Conservation (phyloP, 1,284 basidiomycete genomes). For the Leccinum pachyderme region DNA sequence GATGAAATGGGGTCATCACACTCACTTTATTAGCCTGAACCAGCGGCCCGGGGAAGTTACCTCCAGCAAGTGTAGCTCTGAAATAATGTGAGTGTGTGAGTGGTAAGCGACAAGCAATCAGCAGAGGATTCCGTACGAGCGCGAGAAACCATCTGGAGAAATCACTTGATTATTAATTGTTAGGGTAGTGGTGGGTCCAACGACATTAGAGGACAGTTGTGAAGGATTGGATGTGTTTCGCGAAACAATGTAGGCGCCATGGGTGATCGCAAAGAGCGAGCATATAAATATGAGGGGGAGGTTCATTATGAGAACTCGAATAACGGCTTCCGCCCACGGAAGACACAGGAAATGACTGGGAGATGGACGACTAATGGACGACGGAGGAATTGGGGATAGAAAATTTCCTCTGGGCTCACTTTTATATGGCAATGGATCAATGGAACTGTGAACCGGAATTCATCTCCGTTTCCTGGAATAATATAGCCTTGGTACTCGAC, state of each 20-base stretch:
- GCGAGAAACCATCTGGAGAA: conserved; percentile 41
- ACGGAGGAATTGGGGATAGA: background rate
- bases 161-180: conserved; percentile 37
- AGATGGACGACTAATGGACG: background rate
- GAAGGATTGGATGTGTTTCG: background rate
- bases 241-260: background rate
- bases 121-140: conserved; percentile 30
- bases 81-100: conserved; percentile 6
- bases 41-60: conserved; percentile 37
- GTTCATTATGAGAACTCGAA: background rate
- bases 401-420: no score
- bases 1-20: background rate
- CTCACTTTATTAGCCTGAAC: conserved; percentile 34
- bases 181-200: conserved; percentile 34
- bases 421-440: no score
- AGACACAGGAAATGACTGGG: background rate
- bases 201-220: background rate
- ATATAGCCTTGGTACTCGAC: no score
- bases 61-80: conserved; percentile 27
- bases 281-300: background rate
- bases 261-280: background rate
- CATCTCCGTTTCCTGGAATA: no score
- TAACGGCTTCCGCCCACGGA: background rate
- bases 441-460: no score
- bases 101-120: background rate